Evolutionary conservation across 768 basidiomycete genomes (phyloP).

Genomic region (Leccinum incarnatum): DNA sequence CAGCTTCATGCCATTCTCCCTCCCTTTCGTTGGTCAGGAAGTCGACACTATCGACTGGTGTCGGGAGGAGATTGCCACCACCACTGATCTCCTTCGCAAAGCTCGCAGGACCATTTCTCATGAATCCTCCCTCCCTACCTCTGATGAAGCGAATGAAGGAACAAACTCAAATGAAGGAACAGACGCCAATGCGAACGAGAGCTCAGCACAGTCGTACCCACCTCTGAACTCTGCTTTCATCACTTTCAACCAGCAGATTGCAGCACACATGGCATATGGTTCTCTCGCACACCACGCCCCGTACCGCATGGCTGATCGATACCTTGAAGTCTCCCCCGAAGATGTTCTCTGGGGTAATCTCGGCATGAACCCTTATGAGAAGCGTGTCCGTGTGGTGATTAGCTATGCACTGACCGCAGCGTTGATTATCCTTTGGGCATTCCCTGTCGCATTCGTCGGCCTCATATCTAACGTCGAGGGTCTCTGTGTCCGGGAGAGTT

Average conservation of each 20-base stretch:
- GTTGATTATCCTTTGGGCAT: conserved; percentile 83
- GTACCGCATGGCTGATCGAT: conserved; percentile 73
- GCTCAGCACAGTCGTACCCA: conserved; percentile 43
- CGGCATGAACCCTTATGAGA: conserved; percentile 85
- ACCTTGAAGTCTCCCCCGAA: conserved; percentile 78
- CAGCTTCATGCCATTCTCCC: conserved; percentile 51
- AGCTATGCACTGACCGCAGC: conserved; percentile 76
- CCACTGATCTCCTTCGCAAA: conserved; percentile 51
- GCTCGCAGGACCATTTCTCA: conserved; percentile 36
- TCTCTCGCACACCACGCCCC: conserved; percentile 76
- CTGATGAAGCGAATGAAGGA: conserved; percentile 24
- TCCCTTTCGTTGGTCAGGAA: conserved; percentile 76
- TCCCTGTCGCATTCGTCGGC: conserved; percentile 89
- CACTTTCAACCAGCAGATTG: conserved; percentile 89
- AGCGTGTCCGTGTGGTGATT: conserved; percentile 59
- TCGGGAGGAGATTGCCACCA: conserved; percentile 63
- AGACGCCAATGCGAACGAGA: conserved; percentile 9
- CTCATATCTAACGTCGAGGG: conserved; percentile 74
- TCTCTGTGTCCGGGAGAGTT: conserved; percentile 60
- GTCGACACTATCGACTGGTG: conserved; percentile 95
- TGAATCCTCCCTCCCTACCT: conserved; percentile 13
- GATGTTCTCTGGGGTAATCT: conserved; percentile 95
- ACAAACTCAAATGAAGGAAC: conserved; percentile 12
- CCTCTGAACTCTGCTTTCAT: conserved; percentile 76
- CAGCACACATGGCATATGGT: conserved; percentile 85